phyloP scores from a whole-genome alignment of 345 rosid genomes.

The Pistacia atlantica region DNA sequence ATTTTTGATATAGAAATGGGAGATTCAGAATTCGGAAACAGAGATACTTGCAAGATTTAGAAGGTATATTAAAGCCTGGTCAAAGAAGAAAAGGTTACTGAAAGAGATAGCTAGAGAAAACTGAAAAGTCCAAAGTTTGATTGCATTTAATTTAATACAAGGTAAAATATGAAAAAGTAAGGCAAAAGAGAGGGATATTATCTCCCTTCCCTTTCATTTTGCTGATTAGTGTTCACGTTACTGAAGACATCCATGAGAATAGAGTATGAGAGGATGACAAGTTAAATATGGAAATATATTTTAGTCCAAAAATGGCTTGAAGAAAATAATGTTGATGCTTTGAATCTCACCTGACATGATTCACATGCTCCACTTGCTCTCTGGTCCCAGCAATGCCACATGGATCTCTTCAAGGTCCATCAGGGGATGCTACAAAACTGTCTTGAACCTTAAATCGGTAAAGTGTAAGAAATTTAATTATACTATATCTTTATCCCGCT shows the following conservation, averaged over 20 bases:
- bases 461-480: background rate
- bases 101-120: background rate
- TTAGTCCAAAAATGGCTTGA: background rate
- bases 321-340: conserved; percentile 21
- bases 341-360: conserved; percentile 29
- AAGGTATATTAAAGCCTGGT: background rate
- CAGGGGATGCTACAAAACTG: conserved; percentile 9
- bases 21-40: background rate
- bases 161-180: background rate
- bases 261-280: conserved; percentile 17
- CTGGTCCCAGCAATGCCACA: conserved; percentile 22
- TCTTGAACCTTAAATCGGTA: conserved; percentile 3
- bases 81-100: too few relatives aligned
- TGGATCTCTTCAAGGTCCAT: conserved; percentile 6
- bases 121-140: background rate
- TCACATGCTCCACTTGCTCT: conserved; percentile 27
- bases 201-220: background rate
- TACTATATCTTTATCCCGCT: background rate
- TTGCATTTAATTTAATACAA: background rate
- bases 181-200: background rate
- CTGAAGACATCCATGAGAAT: conserved; percentile 15
- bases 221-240: background rate
- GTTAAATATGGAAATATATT: background rate
- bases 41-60: background rate
- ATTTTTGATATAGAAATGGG: background rate